Conservation (phyloP, 2,329 filamentous ascomycete genomes). For the Fusarium sp. region DNA sequence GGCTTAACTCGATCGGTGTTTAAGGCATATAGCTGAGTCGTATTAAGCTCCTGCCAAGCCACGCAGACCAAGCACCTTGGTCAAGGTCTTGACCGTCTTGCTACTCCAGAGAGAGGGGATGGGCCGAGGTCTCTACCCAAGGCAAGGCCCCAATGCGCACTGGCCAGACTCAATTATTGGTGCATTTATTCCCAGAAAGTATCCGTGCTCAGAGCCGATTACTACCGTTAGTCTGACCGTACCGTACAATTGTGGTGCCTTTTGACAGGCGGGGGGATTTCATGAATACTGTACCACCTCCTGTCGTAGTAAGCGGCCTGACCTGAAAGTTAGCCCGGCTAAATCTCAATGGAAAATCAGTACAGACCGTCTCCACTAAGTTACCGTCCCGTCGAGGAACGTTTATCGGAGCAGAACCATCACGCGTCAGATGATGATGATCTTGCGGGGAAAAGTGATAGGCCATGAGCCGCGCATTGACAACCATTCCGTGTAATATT, state of each 20-base stretch:
- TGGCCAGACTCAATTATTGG: conserved; percentile 5
- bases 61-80: not conserved
- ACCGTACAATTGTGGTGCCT: not conserved
- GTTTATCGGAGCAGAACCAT: not conserved
- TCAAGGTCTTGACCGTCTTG: not conserved
- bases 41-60: conserved; percentile 11
- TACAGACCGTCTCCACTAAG: not conserved
- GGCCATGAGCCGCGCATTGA: not conserved
- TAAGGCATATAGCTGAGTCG: conserved; percentile 1
- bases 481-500: not conserved
- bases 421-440: conserved; percentile 5
- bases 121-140: not conserved
- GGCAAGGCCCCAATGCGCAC: not conserved
- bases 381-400: not conserved
- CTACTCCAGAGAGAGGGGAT: not conserved
- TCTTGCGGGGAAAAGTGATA: conserved; percentile 16
- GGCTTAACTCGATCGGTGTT: not conserved
- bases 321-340: conserved; percentile 8
- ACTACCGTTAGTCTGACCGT: not conserved
- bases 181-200: conserved; percentile 15
- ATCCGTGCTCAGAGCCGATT: conserved; percentile 6
- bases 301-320: conserved; percentile 10
- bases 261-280: not conserved
- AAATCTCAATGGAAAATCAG: conserved; percentile 1
- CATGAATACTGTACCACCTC: not conserved